A percentile compares a stretch with the other conserved stretches of the same genome.
phyloP scores from a whole-genome alignment of 345 rosid genomes.

The Gossypium turneri region DNA sequence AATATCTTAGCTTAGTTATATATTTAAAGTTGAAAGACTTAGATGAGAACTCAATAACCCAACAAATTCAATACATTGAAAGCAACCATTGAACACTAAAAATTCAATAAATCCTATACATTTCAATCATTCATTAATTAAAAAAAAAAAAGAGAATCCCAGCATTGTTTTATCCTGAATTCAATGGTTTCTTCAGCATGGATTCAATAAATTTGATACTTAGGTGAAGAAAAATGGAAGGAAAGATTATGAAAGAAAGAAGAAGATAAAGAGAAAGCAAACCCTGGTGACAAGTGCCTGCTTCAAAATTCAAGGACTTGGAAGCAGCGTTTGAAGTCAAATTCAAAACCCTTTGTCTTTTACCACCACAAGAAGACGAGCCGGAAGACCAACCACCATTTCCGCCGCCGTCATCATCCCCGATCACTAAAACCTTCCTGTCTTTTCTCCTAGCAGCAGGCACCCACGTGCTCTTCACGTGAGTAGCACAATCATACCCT shows the following conservation, averaged over 20 bases:
- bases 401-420: neutral
- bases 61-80: no score
- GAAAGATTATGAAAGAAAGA: constrained; percentile 3
- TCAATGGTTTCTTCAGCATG: neutral
- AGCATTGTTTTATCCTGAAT: no score
- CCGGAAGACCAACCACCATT: constrained; percentile 39
- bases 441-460: constrained; percentile 54
- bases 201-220: neutral
- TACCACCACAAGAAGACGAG: constrained; percentile 42
- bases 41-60: no score
- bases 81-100: no score
- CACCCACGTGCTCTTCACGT: constrained; percentile 84
- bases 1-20: neutral
- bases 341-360: constrained; percentile 43
- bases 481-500: constrained; percentile 68
- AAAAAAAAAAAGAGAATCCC: no score
- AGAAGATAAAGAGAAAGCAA: neutral
- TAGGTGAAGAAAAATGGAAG: neutral
- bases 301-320: constrained; percentile 35
- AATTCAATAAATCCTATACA: neutral
- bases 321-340: constrained; percentile 34
- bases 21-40: no score
- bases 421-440: constrained; percentile 17
- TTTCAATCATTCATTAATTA: neutral
- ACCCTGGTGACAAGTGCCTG: constrained; percentile 51